Percentiles rank a stretch among this genome's conserved stretches.
phyloP scores from a whole-genome alignment of 2,329 filamentous ascomycete genomes.

The Xylaria multiplex region DNA sequence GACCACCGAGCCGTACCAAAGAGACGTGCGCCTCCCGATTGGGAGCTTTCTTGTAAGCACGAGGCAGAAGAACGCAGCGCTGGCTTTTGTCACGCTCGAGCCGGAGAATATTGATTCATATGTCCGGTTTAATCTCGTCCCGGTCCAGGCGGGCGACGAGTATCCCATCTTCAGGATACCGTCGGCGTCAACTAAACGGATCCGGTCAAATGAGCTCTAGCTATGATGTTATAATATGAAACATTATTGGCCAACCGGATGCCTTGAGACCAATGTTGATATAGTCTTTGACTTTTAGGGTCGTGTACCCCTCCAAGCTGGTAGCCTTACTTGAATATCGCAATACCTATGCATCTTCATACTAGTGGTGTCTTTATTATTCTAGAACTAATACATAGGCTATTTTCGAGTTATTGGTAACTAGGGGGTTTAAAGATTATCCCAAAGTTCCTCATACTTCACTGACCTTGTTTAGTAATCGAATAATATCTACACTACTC shows the following conservation, averaged over 20 bases:
- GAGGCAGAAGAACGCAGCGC: slow-evolving; percentile 44
- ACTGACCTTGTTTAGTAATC: not conserved
- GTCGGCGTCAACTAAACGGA: not conserved
- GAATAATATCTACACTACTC: not conserved
- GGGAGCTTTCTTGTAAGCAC: slow-evolving; percentile 43
- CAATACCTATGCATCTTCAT: not conserved
- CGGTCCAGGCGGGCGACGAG: slow-evolving; percentile 41
- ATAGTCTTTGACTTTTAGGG: not conserved
- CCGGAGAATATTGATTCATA: slow-evolving; percentile 46
- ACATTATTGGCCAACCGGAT: not conserved
- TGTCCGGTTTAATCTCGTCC: slow-evolving; percentile 44
- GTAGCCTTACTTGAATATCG: not conserved
- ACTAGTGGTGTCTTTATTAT: not conserved
- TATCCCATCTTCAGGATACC: slow-evolving; percentile 44
- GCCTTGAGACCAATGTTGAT: not conserved
- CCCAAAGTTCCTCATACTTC: not conserved
- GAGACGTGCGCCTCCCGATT: slow-evolving; percentile 38
- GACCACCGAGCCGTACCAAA: slow-evolving; percentile 34
- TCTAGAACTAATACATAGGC: too few relatives aligned
- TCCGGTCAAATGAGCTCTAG: slow-evolving; percentile 25
- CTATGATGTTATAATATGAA: not conserved
- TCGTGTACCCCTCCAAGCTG: not conserved
- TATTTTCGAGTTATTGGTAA: not conserved
- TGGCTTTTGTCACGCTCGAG: slow-evolving; percentile 46
- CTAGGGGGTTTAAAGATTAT: not conserved